Evolutionary conservation across 2,329 filamentous ascomycete species (phyloP), one percentile per base, ranked within the genome.

Genomic region (Colletotrichum gigasporum): DNA sequence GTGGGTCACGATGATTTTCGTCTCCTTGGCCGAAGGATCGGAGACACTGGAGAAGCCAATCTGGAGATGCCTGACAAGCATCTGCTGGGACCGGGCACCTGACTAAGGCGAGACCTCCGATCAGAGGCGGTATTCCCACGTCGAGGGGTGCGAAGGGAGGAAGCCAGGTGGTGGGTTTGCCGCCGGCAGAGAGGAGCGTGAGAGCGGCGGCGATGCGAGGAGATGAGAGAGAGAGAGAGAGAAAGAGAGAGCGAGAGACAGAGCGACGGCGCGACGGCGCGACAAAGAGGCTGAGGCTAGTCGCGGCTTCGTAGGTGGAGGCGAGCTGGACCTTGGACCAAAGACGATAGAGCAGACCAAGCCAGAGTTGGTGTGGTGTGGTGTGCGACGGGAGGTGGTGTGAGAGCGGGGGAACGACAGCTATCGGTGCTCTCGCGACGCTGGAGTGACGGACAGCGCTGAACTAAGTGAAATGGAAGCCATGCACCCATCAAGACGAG

Each of bases 321-420:
- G 39, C 39, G 39, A 18, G 12, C n/a, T n/a, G n/a, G n/a, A n/a
- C n/a, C n/a, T n/a, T n/a, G n/a, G n/a, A n/a, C n/a, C n/a, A n/a
- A n/a, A n/a, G n/a, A n/a, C n/a, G n/a, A n/a, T n/a, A 39, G 24
- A 55, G 28, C 28, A n/a, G 12, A 12, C 20, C 47, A 51, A 30
- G 32, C 37, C 30, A 11, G 30, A 41, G 47, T 44, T 24, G 60
- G 30, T 44, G 58, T 44, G n/a, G n/a, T n/a, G 39, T 30, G 55
- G 47, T 39, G 47, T 22, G 42, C 26, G 28, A 24, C 20, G 20
- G 24, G 24, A 20, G 30, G 30, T 53, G 50, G 48, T 37, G 48
- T 52, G 47, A n/a, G 48, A n/a, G n/a, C n/a, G n/a, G n/a, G n/a
- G n/a, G n/a, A n/a, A n/a, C n/a, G n/a, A n/a, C n/a, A n/a, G n/a